Evolutionary conservation across 148 eudicot species (phyloP).

Genomic region (Fagopyrum homotropicum): DNA sequence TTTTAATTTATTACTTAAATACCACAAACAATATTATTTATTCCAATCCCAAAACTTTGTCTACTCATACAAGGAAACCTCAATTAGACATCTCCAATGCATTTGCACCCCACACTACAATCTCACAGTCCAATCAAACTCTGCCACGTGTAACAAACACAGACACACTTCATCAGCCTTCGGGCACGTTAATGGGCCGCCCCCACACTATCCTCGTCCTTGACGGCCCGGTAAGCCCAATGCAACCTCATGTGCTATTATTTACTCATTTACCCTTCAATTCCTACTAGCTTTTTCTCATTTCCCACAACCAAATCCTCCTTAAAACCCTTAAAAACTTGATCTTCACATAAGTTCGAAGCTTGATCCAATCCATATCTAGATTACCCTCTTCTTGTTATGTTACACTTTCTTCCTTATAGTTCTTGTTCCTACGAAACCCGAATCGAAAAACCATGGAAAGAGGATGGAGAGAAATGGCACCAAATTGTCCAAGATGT

Average conservation of each 20-base stretch:
- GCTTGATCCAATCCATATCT: neutral
- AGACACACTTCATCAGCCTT: constrained; percentile 4
- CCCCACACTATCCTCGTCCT: constrained; percentile 6
- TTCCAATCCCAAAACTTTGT: neutral
- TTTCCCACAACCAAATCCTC: neutral
- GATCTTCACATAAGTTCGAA: neutral
- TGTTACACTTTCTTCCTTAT: neutral
- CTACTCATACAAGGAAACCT: neutral
- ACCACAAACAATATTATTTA: neutral
- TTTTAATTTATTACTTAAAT: neutral
- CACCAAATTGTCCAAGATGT: constrained; percentile 10
- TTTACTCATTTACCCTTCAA: neutral
- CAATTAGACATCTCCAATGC: neutral
- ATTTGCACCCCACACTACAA: constrained; percentile 9
- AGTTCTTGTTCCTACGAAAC: neutral
- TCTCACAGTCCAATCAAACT: neutral
- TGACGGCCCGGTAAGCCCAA: constrained; percentile 11
- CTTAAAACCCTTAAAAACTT: neutral
- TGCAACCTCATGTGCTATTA: constrained; percentile 6
- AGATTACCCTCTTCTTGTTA: neutral
- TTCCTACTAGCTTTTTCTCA: neutral
- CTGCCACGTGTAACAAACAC: constrained; percentile 8
- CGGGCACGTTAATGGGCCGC: constrained; percentile 9
- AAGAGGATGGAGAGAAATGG: constrained; percentile 5
- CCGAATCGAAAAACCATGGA: neutral